Evolutionary conservation across 495 filamentous ascomycete genomes (phyloP), one percentile per base, ranked within the genome.

Genomic region (Talaromyces stipitatus): DNA sequence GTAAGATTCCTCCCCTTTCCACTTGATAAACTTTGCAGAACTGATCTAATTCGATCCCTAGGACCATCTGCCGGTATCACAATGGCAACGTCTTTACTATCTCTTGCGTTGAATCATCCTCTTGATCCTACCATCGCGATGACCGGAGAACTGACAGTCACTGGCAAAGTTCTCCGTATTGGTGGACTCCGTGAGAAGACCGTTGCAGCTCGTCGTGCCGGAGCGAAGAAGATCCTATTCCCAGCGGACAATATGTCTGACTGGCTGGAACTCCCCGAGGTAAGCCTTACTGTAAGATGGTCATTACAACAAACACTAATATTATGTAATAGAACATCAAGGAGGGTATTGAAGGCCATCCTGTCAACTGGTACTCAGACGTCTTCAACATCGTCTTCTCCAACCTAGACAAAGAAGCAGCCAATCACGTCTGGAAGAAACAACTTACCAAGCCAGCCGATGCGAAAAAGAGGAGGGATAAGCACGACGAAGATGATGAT

Each of bases 91-190:
- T 89, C 89, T 60, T 70, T 99, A 61, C 74, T 99, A 32, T 90
- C 86, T 46, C 75, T 97, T 65, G 92, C 89, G 23, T 66, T 97
- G 59, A 84, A 95, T 56, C 78, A 81, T 58, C 78, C 85, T 24
- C 75, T 99, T 36, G 82, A 92, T 65, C 87, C 90, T 2, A 90
- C 89, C 24, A 85, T 97, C 65, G 92, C 95, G 50, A 99, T 99
- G 95, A 99, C 95, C 20, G 95, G 95, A 61, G 95, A 99, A 74
- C 73, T 99, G 61, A 99, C 95, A 0, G 88, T 99, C 51, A 99
- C 95, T 20, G 95, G 95, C 27, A 97, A 97, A 72, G 92, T 99
- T 5, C 75, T 99, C 55, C 81, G 95, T 63, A 99, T 99, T 74
- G 95, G 95, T 24, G 95, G 95, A 0, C 73, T 99, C 63, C 79